phyloP scores from a whole-genome alignment of 352 stramenopile genomes.

The Globisporangium mamillatum region DNA sequence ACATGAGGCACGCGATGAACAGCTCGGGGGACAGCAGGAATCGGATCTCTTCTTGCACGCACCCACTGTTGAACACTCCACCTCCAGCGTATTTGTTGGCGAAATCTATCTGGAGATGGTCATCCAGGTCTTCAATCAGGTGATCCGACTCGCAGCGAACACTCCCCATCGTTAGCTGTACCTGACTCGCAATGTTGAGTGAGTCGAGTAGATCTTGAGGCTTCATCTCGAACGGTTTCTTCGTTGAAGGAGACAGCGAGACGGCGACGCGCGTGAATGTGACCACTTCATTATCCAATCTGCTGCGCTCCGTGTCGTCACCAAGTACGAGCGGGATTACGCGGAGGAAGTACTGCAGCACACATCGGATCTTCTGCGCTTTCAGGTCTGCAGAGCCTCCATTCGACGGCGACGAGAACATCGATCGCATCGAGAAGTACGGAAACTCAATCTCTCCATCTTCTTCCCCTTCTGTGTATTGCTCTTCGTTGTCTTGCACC shows the following conservation, averaged over 20 bases:
- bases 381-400: conserved; percentile 38
- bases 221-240: conserved; percentile 10
- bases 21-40: conserved; percentile 76
- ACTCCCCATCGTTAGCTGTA: conserved; percentile 12
- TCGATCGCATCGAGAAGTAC: conserved; percentile 42
- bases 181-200: neutral
- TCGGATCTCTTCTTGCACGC: conserved; percentile 84
- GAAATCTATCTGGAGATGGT: conserved; percentile 79
- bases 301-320: neutral
- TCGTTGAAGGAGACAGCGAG: conserved; percentile 12
- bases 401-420: conserved; percentile 31
- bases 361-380: conserved; percentile 61
- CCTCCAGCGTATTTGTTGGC: conserved; percentile 79
- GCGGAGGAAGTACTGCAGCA: conserved; percentile 70
- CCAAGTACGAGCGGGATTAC: conserved; percentile 34
- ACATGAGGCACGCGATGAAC: conserved; percentile 60
- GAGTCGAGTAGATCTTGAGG: conserved; percentile 23
- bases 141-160: conserved; percentile 35
- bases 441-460: conserved; percentile 39
- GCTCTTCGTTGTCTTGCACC: conserved; percentile 7
- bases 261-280: conserved; percentile 57
- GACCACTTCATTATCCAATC: conserved; percentile 36
- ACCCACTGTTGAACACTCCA: conserved; percentile 66
- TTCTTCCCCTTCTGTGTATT: neutral
- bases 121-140: conserved; percentile 62